Conservation (phyloP, 768 basidiomycete species). For the Gautieria morchelliformis region DNA sequence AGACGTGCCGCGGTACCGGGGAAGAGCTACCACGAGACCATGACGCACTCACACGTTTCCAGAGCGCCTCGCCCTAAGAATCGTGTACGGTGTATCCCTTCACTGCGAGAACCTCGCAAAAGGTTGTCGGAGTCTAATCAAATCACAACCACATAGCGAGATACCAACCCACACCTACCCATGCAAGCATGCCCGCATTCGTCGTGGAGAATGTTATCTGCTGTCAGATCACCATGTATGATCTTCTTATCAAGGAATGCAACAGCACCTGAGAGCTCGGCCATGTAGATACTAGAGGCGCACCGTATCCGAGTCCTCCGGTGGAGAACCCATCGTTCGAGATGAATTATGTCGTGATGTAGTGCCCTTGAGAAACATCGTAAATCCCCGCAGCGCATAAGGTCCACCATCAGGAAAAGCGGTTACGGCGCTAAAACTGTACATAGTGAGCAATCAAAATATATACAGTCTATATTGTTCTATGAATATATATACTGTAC, state of each 20-base stretch:
- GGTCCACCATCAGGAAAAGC: too few relatives aligned
- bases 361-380: slow-evolving; percentile 44
- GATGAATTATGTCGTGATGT: slow-evolving; percentile 52
- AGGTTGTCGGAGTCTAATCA: slow-evolving; percentile 10
- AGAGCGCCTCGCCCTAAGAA: too few relatives aligned
- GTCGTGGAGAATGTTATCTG: slow-evolving; percentile 95
- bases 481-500: too few relatives aligned
- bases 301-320: slow-evolving; percentile 73
- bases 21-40: slow-evolving; percentile 91
- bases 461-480: too few relatives aligned
- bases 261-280: slow-evolving; percentile 81
- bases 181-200: slow-evolving; percentile 96
- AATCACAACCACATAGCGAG: background rate
- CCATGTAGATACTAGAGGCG: slow-evolving; percentile 86
- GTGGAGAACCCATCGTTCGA: slow-evolving; percentile 65
- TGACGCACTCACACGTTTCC: too few relatives aligned
- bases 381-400: slow-evolving; percentile 96
- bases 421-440: too few relatives aligned
- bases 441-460: too few relatives aligned
- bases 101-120: slow-evolving; percentile 71
- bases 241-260: slow-evolving; percentile 85
- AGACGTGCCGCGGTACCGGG: background rate
- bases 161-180: slow-evolving; percentile 39
- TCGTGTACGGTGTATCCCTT: slow-evolving; percentile 89
- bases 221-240: slow-evolving; percentile 95